Percentiles rank a stretch among this genome's conserved stretches.
These are phyloP conservation scores for Aspergillus candidus DNA, from an alignment of 2,329 filamentous ascomycete genomes.

Conservation along the genomic window DNA sequence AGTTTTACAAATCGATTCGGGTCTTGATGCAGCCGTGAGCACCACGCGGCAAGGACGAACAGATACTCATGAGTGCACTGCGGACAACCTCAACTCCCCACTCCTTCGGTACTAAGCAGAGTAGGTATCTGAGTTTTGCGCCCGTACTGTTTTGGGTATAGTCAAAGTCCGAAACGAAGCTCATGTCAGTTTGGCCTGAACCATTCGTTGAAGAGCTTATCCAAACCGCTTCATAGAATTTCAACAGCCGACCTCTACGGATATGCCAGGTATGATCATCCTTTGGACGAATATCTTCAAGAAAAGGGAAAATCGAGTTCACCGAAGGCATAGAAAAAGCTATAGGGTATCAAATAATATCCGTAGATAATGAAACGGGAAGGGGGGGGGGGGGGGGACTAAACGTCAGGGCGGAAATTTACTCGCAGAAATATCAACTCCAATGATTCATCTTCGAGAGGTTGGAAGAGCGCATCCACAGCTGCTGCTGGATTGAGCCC, in stretches of 20 bases:
- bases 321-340: constrained; percentile 5
- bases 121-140: not conserved
- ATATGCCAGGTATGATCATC: constrained; percentile 4
- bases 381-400: too few relatives aligned
- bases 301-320: constrained; percentile 6
- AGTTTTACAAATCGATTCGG: not conserved
- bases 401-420: constrained; percentile 1
- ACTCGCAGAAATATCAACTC: constrained; percentile 3
- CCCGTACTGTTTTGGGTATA: not conserved
- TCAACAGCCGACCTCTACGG: constrained; percentile 2
- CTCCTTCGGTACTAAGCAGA: constrained; percentile 1
- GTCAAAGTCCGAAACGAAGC: not conserved
- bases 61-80: not conserved
- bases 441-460: not conserved
- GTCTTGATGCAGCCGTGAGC: constrained; percentile 1
- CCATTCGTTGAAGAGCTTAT: constrained; percentile 1
- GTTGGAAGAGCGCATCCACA: constrained; percentile 3
- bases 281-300: not conserved
- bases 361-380: not conserved
- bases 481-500: not conserved
- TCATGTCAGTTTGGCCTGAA: not conserved
- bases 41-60: constrained; percentile 1
- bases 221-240: constrained; percentile 2
- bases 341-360: not conserved
- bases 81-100: constrained; percentile 6